Base-by-base conservation (phyloP, 108 stramenopile genomes). In the Craspedostauros australis region DNA sequence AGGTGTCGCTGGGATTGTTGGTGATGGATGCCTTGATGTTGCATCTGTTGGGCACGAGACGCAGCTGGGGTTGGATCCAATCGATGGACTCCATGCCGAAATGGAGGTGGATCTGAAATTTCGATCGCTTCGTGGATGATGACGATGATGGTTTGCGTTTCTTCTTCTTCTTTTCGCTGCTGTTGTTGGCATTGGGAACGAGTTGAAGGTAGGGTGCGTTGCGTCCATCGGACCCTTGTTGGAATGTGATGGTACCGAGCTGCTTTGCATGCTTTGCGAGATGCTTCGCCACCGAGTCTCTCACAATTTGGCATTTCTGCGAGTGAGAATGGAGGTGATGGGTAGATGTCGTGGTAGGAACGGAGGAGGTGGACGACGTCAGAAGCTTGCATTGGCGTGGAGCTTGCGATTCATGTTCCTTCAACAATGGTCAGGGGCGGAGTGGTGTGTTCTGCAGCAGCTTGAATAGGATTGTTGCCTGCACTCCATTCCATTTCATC, bases 21-120 rank as follows among this genome's bases (percentile, higher is more conserved):
- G 26, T 21, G 5, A 26, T 38, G 28, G 14, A n/a, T 22, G 28
- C 24, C 31, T 56, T 66, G 26, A 81, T 68, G 57, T 92, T 92
- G 39, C 54, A 71, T 20, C 91, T 73, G 66, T 92, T 75, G 4
- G 91, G 91, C 43, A 88, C 73, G 24, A 92, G 76, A 52, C 91
- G 73, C 27, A 84, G 39, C 38, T 54, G 65, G 0, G 86, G 72
- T 50, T 48, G 68, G 23, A 92, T 85, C 89, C 89, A 91, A 43
- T 66, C 68, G 2, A 66, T 59, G 14, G 62, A 57, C 44, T 80
- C 42, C 61, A 86, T 73, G n/a, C 79, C 91, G 54, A 92, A 79
- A 25, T 77, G 50, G 2, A 92, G 59, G 15, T 80, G 62, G n/a
- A 88, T 69, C 7, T 79, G 77, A 68, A 87, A 92, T 34, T 73